Evolutionary conservation across 805 yeast species (phyloP).

Genomic region (Vanderwaltozyma polyspora): DNA sequence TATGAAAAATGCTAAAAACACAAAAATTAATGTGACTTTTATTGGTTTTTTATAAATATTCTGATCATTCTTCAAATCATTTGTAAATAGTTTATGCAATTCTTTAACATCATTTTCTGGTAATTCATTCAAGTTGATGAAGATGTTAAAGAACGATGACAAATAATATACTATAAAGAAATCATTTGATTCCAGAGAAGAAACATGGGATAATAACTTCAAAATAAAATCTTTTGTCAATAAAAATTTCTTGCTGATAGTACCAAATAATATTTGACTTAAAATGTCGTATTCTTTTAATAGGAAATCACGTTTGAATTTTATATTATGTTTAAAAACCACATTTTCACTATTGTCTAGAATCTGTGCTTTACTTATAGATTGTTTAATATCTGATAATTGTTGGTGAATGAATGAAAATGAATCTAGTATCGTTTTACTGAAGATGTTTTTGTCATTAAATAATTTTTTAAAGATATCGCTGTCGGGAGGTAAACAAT

Average conservation of each 20-base stretch:
- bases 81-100: slow-evolving; percentile 29
- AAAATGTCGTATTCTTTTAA: slow-evolving; percentile 59
- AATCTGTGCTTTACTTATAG: slow-evolving; percentile 40
- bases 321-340: slow-evolving; percentile 37
- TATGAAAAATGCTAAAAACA: slow-evolving; percentile 48
- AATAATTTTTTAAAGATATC: slow-evolving; percentile 9
- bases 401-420: slow-evolving; percentile 49
- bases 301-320: slow-evolving; percentile 51
- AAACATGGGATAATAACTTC: slow-evolving; percentile 35
- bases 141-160: slow-evolving; percentile 43
- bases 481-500: slow-evolving; percentile 12
- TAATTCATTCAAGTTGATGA: slow-evolving; percentile 29
- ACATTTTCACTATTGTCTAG: slow-evolving; percentile 38
- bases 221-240: slow-evolving; percentile 27
- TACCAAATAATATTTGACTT: slow-evolving; percentile 52
- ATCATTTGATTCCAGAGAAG: slow-evolving; percentile 47
- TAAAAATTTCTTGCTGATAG: slow-evolving; percentile 30
- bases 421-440: slow-evolving; percentile 37
- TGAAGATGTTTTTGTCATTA: neutral
- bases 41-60: slow-evolving; percentile 36
- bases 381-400: slow-evolving; percentile 42
- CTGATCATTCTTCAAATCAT: slow-evolving; percentile 30
- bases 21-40: slow-evolving; percentile 36
- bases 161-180: slow-evolving; percentile 50
- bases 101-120: slow-evolving; percentile 30